phyloP scores from a whole-genome alignment of 805 yeast species.

The Yamadazyma philogaea region DNA sequence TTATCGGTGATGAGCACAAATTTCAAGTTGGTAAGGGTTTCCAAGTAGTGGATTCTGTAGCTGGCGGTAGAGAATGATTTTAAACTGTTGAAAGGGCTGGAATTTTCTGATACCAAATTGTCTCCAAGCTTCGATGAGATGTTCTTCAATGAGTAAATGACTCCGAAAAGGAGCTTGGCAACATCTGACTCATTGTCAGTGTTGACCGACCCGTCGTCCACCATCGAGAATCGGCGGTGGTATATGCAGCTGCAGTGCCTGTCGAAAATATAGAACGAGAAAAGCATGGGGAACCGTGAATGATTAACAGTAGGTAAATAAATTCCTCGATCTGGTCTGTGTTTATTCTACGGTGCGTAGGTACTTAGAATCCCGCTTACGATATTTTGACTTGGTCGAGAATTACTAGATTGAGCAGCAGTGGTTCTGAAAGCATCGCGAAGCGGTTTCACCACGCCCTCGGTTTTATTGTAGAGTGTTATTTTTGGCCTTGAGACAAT shows the following conservation, averaged over 20 bases:
- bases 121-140: conserved; percentile 56
- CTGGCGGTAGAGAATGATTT: conserved; percentile 66
- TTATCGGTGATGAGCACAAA: conserved; percentile 74
- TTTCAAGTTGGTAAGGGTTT: conserved; percentile 75
- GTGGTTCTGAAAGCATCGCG: not conserved
- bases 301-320: too few relatives aligned
- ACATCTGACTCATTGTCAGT: conserved; percentile 61
- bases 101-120: conserved; percentile 4
- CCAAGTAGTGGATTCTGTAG: conserved; percentile 76
- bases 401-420: not conserved
- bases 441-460: not conserved
- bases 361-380: too few relatives aligned
- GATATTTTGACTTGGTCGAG: not conserved
- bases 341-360: too few relatives aligned
- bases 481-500: too few relatives aligned
- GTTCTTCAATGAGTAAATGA: conserved; percentile 73
- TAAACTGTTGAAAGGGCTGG: conserved; percentile 29
- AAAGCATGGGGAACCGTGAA: too few relatives aligned
- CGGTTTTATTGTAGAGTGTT: too few relatives aligned
- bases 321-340: too few relatives aligned
- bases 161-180: conserved; percentile 82
- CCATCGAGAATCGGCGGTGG: conserved; percentile 54
- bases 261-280: conserved; percentile 88
- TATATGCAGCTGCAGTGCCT: conserved; percentile 88
- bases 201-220: conserved; percentile 33